These are phyloP conservation scores for Cryptosporidium tyzzeri DNA, from an alignment of 169 alveolate genomes.

Conservation along the genomic window DNA sequence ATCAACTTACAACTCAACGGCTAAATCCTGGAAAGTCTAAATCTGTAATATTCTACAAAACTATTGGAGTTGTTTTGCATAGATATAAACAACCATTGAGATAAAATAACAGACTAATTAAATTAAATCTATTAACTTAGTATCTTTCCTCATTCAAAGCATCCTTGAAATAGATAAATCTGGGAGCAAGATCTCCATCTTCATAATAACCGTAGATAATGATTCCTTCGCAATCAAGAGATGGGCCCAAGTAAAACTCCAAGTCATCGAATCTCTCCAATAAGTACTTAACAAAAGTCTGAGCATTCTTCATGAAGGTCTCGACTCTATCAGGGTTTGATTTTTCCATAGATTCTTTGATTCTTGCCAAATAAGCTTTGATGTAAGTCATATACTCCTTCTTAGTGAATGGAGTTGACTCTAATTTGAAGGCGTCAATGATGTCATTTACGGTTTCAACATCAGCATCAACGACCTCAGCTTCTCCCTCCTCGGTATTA, in stretches of 20 bases:
- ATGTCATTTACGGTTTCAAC: constrained; percentile 91
- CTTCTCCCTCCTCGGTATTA: constrained; percentile 90
- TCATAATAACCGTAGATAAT: constrained; percentile 91
- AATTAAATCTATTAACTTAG: constrained; percentile 68
- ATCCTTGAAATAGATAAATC: constrained; percentile 91
- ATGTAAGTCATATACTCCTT: constrained; percentile 91
- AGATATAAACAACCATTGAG: constrained; percentile 1
- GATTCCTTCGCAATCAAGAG: constrained; percentile 91
- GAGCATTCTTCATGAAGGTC: constrained; percentile 88
- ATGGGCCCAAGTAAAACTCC: constrained; percentile 92
- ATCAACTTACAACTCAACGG: constrained; percentile 1
- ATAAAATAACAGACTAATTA: neutral
- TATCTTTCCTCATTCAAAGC: constrained; percentile 92
- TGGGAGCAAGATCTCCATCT: constrained; percentile 93
- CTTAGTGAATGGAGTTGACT: constrained; percentile 91
- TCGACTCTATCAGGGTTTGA: constrained; percentile 91
- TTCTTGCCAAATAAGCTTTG: constrained; percentile 90
- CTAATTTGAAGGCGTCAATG: constrained; percentile 91
- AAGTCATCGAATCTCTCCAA: constrained; percentile 91
- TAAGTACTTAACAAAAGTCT: constrained; percentile 90
- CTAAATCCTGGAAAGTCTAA: constrained; percentile 1
- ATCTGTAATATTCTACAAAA: constrained; percentile 1
- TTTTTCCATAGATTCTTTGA: constrained; percentile 88
- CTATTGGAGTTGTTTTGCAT: neutral
- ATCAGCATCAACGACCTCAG: constrained; percentile 84